Evolutionary conservation across 1,284 basidiomycete genomes (phyloP).

Genomic region (Marasmius oreades): DNA sequence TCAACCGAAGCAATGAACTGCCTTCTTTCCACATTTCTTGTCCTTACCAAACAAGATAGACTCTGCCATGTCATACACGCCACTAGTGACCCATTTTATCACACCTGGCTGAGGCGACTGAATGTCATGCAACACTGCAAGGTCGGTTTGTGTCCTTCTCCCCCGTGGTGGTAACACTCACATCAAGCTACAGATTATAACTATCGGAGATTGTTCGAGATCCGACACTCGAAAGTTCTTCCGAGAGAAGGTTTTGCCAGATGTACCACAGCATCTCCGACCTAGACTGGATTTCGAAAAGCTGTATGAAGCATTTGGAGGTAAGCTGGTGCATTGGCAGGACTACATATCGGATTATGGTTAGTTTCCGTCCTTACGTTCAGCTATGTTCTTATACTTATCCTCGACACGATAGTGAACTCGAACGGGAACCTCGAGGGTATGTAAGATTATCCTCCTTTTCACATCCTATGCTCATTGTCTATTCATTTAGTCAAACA

Average conservation of each 20-base stretch:
- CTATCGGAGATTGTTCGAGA: constrained; percentile 75
- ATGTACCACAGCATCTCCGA: constrained; percentile 56
- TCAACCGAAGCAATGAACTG: constrained; percentile 78
- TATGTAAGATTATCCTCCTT: constrained; percentile 17
- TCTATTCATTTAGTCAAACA: constrained; percentile 50
- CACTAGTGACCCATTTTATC: constrained; percentile 81
- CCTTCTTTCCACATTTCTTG: constrained; percentile 78
- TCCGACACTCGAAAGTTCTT: constrained; percentile 65
- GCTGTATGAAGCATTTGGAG: constrained; percentile 75
- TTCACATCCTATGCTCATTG: neutral
- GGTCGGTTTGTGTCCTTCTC: constrained; percentile 31
- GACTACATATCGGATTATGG: constrained; percentile 75
- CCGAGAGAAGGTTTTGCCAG: constrained; percentile 55
- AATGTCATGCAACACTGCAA: constrained; percentile 81
- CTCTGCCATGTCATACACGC: constrained; percentile 81
- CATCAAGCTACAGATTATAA: constrained; percentile 52
- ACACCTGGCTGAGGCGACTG: constrained; percentile 73
- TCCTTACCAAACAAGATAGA: constrained; percentile 80
- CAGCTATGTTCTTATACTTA: constrained; percentile 8
- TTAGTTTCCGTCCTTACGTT: constrained; percentile 29
- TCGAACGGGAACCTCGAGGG: constrained; percentile 38
- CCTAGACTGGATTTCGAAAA: constrained; percentile 61
- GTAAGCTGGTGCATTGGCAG: constrained; percentile 77
- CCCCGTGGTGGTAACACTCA: neutral
- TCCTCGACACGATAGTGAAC: constrained; percentile 31